Evolutionary conservation across 148 eudicot genomes (phyloP).

Genomic region (Rhododendron williamsianum): DNA sequence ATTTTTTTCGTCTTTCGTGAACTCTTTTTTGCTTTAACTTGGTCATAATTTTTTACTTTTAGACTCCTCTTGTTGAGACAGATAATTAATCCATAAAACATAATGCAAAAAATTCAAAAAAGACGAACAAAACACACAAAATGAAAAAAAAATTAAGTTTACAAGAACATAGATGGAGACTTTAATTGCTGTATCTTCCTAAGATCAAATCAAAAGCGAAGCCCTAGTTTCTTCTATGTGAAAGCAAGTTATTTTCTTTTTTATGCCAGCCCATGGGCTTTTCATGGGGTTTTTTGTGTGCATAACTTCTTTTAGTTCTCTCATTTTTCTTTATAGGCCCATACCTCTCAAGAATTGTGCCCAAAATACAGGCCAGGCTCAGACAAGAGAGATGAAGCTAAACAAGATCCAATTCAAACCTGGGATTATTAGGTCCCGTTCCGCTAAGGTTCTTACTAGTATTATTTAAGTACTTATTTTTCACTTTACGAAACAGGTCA

Average conservation of each 20-base stretch:
- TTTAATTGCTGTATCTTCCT: not conserved
- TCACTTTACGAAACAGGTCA: too few relatives aligned
- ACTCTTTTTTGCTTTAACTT: too few relatives aligned
- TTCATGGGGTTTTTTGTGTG: not conserved
- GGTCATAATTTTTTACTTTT: too few relatives aligned
- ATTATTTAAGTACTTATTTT: too few relatives aligned
- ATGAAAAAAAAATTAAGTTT: too few relatives aligned
- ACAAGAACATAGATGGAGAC: not conserved
- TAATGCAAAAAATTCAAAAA: too few relatives aligned
- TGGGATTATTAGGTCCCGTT: not conserved
- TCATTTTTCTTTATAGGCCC: not conserved
- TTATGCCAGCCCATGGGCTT: not conserved
- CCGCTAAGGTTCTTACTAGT: too few relatives aligned
- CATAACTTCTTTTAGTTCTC: not conserved
- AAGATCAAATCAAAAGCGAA: not conserved
- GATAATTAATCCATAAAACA: too few relatives aligned
- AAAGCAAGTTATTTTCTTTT: not conserved
- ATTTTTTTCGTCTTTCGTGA: too few relatives aligned
- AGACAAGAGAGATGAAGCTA: not conserved
- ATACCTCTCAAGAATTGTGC: not conserved
- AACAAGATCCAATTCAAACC: not conserved
- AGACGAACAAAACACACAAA: too few relatives aligned
- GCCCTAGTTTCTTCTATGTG: not conserved
- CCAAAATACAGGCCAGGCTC: not conserved
- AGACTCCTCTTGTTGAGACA: too few relatives aligned